phyloP scores from a whole-genome alignment of 2,329 filamentous ascomycete genomes.

The Thielaviopsis populi region DNA sequence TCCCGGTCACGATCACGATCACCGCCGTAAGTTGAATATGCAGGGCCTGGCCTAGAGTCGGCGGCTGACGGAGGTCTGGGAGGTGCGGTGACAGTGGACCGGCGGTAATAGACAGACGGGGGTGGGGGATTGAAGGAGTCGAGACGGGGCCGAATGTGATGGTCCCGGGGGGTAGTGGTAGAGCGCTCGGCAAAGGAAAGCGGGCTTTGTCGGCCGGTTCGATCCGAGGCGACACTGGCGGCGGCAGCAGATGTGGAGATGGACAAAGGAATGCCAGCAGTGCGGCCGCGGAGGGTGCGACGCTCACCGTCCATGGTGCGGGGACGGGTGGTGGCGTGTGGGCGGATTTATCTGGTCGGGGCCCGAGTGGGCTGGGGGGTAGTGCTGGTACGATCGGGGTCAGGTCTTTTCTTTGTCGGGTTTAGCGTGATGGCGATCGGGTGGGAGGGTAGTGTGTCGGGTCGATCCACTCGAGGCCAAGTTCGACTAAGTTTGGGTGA shows the following conservation, averaged over 20 bases:
- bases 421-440: background rate
- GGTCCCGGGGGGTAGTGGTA: background rate
- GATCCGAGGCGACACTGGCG: background rate
- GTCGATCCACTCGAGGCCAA: background rate
- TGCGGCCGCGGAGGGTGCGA: slow-evolving; percentile 12
- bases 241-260: background rate
- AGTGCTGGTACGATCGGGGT: background rate
- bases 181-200: background rate
- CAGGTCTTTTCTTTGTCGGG: background rate
- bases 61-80: background rate
- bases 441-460: background rate
- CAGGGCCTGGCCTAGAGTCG: background rate
- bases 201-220: slow-evolving; percentile 7
- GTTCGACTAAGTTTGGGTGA: background rate
- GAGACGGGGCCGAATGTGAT: slow-evolving; percentile 3
- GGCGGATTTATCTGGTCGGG: background rate
- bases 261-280: slow-evolving; percentile 5
- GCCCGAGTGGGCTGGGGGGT: background rate
- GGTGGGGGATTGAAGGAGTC: background rate
- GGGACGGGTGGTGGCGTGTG: too few relatives aligned
- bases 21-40: slow-evolving; percentile 2
- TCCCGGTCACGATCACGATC: background rate
- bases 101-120: background rate
- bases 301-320: slow-evolving; percentile 14
- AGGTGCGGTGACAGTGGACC: background rate